Percentiles rank a stretch among this genome's conserved stretches.
Evolutionary conservation across 768 basidiomycete genomes (phyloP).

Genomic region (Phallus indusiatus): DNA sequence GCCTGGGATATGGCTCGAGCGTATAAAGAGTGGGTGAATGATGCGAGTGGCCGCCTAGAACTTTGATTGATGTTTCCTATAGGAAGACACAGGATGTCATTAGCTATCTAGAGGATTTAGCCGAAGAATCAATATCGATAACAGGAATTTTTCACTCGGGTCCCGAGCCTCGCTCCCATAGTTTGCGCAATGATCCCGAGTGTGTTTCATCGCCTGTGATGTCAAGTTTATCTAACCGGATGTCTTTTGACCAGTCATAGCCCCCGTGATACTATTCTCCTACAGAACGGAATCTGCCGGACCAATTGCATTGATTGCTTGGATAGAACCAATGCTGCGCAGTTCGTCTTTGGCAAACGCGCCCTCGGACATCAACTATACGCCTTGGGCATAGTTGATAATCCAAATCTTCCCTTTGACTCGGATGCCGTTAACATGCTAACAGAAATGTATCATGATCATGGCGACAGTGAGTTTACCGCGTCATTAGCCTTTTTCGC

Average conservation of each 20-base stretch:
- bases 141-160: slow-evolving; percentile 97
- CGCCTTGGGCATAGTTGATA: slow-evolving; percentile 82
- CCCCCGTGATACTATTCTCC: slow-evolving; percentile 50
- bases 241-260: slow-evolving; percentile 28
- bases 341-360: slow-evolving; percentile 93
- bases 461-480: slow-evolving; percentile 71
- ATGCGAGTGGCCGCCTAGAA: slow-evolving; percentile 6
- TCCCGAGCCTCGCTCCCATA: slow-evolving; percentile 72
- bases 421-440: slow-evolving; percentile 94
- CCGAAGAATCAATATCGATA: slow-evolving; percentile 84
- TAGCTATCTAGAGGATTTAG: slow-evolving; percentile 87
- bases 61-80: background rate
- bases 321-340: slow-evolving; percentile 92
- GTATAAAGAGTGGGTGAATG: slow-evolving; percentile 73
- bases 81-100: slow-evolving; percentile 96
- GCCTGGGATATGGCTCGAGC: slow-evolving; percentile 97
- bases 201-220: slow-evolving; percentile 15
- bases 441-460: slow-evolving; percentile 98
- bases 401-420: slow-evolving; percentile 80
- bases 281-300: slow-evolving; percentile 89
- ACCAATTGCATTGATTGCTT: slow-evolving; percentile 97
- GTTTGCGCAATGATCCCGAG: slow-evolving; percentile 36
- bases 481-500: slow-evolving; percentile 4
- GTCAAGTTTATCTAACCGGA: background rate
- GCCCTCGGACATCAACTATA: slow-evolving; percentile 93